Conservation (phyloP, 2,329 filamentous ascomycete genomes). For the Emericellopsis atlantica region DNA sequence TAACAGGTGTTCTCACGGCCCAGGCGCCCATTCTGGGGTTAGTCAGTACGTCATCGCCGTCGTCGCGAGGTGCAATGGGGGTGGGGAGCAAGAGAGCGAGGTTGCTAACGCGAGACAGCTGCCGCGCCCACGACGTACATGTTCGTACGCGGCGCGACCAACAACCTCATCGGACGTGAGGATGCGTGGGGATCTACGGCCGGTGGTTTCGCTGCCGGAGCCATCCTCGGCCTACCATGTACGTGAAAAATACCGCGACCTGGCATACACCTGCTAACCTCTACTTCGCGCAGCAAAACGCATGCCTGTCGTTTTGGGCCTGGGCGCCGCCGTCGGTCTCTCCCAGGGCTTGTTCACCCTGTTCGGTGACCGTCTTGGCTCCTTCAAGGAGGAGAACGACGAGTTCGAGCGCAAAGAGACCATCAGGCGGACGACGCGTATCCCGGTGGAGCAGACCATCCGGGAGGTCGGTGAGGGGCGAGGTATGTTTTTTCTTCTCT, state of each 20-base stretch:
- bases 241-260: slow-evolving; percentile 15
- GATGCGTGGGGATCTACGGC: slow-evolving; percentile 64
- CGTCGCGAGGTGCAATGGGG: not conserved
- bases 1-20: slow-evolving; percentile 67
- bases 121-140: slow-evolving; percentile 56
- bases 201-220: slow-evolving; percentile 65
- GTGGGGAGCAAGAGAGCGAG: not conserved
- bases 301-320: slow-evolving; percentile 58
- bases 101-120: slow-evolving; percentile 12
- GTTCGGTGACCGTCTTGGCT: slow-evolving; percentile 47
- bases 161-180: slow-evolving; percentile 77
- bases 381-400: slow-evolving; percentile 42
- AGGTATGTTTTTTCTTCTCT: slow-evolving; percentile 39
- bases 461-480: slow-evolving; percentile 75
- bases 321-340: slow-evolving; percentile 43
- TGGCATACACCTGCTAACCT: not conserved
- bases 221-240: slow-evolving; percentile 63
- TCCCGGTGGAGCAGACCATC: slow-evolving; percentile 68
- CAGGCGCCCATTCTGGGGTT: slow-evolving; percentile 60
- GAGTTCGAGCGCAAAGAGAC: slow-evolving; percentile 68
- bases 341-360: slow-evolving; percentile 54
- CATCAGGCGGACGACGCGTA: slow-evolving; percentile 59
- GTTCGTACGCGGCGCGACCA: slow-evolving; percentile 63
- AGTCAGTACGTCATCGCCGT: slow-evolving; percentile 14
- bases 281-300: slow-evolving; percentile 23